These are phyloP conservation scores for Candida hungchunana DNA, from an alignment of 805 yeast genomes.

Conservation along the genomic window DNA sequence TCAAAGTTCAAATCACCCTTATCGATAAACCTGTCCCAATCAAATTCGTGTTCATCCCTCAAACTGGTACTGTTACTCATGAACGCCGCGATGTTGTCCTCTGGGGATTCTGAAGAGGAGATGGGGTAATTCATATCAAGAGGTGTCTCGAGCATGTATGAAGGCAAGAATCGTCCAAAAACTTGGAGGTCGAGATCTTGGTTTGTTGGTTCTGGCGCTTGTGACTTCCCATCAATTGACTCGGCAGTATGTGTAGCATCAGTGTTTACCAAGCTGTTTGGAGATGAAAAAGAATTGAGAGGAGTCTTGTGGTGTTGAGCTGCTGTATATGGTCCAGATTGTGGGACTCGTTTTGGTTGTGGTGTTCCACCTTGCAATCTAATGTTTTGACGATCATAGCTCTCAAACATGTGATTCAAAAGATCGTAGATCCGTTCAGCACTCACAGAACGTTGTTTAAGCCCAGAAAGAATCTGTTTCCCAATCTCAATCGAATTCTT, in stretches of 20 bases:
- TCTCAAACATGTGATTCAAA: constrained; percentile 72
- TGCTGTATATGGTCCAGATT: constrained; percentile 10
- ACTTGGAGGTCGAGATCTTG: constrained; percentile 69
- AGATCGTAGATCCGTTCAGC: constrained; percentile 78
- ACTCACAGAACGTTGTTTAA: constrained; percentile 71
- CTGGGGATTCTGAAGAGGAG: constrained; percentile 10
- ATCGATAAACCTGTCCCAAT: no score
- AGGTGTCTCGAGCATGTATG: constrained; percentile 55
- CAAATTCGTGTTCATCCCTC: no score
- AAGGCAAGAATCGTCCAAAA: constrained; percentile 78
- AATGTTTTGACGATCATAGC: constrained; percentile 68
- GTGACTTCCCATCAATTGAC: constrained; percentile 23
- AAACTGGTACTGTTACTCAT: no score
- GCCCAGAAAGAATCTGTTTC: constrained; percentile 58
- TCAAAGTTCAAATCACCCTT: no score
- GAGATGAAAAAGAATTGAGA: constrained; percentile 14
- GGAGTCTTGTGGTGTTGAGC: constrained; percentile 5
- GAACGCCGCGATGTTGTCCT: no score
- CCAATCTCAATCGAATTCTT: constrained; percentile 77
- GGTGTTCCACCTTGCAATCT: constrained; percentile 25
- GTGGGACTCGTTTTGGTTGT: constrained; percentile 6
- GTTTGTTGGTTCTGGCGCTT: constrained; percentile 22
- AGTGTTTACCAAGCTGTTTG: constrained; percentile 15
- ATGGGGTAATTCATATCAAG: background rate
- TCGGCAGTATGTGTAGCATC: constrained; percentile 15